A percentile compares a stretch with the other conserved stretches of the same genome.
Conservation (phyloP, 2,329 filamentous ascomycete species). For the Fusarium udum region DNA sequence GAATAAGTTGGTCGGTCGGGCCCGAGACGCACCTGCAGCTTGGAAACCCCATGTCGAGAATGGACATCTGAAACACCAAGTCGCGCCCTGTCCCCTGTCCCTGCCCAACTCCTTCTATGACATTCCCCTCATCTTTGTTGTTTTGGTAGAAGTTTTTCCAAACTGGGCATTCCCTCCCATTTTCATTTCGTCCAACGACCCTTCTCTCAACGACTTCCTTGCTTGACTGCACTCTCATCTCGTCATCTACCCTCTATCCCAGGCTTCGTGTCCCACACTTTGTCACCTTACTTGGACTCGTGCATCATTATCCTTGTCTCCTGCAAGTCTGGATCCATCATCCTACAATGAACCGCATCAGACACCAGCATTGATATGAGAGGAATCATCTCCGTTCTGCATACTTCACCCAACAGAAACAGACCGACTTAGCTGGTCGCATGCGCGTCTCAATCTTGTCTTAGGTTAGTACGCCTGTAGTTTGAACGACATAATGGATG, state of each 20-base stretch:
- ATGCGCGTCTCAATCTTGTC: constrained; percentile 6
- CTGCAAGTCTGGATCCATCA: background rate
- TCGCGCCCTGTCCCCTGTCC: background rate
- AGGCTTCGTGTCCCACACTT: constrained; percentile 7
- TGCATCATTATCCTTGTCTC: constrained; percentile 10
- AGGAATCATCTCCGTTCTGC: background rate
- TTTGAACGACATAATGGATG: constrained; percentile 13
- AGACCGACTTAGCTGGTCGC: background rate
- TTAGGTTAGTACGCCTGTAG: constrained; percentile 1
- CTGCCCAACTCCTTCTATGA: constrained; percentile 4
- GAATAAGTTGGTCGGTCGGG: background rate
- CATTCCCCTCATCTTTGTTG: constrained; percentile 22
- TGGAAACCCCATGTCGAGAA: constrained; percentile 27
- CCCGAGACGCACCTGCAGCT: constrained; percentile 33
- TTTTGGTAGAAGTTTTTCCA: constrained; percentile 12
- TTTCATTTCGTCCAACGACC: constrained; percentile 7
- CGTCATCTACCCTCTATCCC: background rate
- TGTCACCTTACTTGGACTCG: constrained; percentile 6
- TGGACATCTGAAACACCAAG: constrained; percentile 33
- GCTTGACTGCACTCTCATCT: background rate
- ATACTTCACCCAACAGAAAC: background rate
- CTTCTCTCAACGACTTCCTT: background rate
- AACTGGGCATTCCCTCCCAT: constrained; percentile 8
- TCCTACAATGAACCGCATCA: constrained; percentile 3
- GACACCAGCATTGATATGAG: constrained; percentile 13